Base-by-base conservation (phyloP, 257 asterid genomes). In the Scutellaria minor region DNA sequence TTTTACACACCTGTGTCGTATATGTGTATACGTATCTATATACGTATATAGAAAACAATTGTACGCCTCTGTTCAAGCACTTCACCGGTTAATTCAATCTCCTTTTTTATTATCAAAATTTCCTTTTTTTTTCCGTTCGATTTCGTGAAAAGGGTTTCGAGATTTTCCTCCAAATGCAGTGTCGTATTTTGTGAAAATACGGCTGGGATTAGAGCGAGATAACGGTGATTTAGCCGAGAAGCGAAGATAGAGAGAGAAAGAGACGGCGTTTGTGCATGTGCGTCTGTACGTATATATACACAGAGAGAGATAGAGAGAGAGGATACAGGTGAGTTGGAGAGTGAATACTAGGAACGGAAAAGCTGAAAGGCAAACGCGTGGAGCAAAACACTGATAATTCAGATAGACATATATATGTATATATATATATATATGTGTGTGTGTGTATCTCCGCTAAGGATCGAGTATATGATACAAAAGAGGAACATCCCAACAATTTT, bases 161-260 rank as follows among this genome's bases (percentile, higher is more conserved):
- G 4, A 24, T 6, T 59, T 59, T n/a, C 62, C 45, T 56, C 66
- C 44, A 66, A 60, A 63, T 70, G 75, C 70, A 65, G 74, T 15
- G 50, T 12, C 20, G 66, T 12, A 12, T 31, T 41, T 12, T 52
- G 40, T 2, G 15, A 39, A 58, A 60, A 66, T 51, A 44, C 58
- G 51, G 78, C 60, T 68, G 75, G 70, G 56, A 51, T 45, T 62
- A 70, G 79, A 79, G 75, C 66, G 66, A 78, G 59, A 69, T 70
- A 72, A 63, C 59, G 53, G 60, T 42, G 64, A 39, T 22, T 61
- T 62, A 41, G 20, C 48, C 12, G 7, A 18, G 31, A 42, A 50
- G 57, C 46, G 18, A 45, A 67, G 5, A 2, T n/a, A 67, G 70
- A 77, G 57, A 70, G 64, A 56, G 52, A 62, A 11, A 3, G 66